Conservation (phyloP, 495 filamentous ascomycete species). For the Daldinia vernicosa region DNA sequence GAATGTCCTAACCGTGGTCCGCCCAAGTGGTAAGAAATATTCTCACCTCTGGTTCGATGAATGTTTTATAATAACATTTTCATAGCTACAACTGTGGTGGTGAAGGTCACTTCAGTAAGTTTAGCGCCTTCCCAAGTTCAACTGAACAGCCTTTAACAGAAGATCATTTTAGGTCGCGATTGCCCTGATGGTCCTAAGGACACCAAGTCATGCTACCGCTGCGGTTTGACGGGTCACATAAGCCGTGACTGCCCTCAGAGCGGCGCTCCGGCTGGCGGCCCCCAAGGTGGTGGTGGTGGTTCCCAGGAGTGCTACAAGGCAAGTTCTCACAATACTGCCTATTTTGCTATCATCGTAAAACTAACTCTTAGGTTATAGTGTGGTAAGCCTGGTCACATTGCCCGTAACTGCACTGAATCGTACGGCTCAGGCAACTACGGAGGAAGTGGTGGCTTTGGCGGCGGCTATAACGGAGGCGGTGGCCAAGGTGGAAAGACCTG, state of each 20-base stretch:
- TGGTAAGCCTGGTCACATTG: constrained; percentile 95
- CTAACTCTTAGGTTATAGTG: constrained; percentile 60
- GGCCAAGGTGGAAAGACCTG: constrained; percentile 76
- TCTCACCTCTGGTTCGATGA: constrained; percentile 1
- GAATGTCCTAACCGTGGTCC: constrained; percentile 95
- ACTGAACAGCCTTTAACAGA: constrained; percentile 21
- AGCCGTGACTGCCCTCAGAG: constrained; percentile 85
- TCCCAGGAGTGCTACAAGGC: constrained; percentile 89
- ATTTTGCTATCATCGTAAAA: neutral
- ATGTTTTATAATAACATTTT: constrained; percentile 11
- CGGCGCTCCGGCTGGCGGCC: constrained; percentile 55
- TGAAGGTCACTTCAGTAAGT: constrained; percentile 90
- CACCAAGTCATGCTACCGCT: constrained; percentile 92
- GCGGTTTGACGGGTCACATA: constrained; percentile 87
- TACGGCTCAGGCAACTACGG: constrained; percentile 54
- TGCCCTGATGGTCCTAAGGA: constrained; percentile 90
- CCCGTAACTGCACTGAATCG: constrained; percentile 88
- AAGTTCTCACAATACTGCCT: constrained; percentile 7
- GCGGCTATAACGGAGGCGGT: constrained; percentile 60
- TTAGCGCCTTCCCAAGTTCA: neutral
- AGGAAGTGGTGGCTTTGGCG: constrained; percentile 47
- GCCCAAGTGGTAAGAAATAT: constrained; percentile 79
- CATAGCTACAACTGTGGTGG: constrained; percentile 62
- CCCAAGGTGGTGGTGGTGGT: constrained; percentile 41
- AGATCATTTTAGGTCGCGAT: constrained; percentile 73